Base-by-base conservation (phyloP, 331 rosid genomes). In the Pyrus hybrid region DNA sequence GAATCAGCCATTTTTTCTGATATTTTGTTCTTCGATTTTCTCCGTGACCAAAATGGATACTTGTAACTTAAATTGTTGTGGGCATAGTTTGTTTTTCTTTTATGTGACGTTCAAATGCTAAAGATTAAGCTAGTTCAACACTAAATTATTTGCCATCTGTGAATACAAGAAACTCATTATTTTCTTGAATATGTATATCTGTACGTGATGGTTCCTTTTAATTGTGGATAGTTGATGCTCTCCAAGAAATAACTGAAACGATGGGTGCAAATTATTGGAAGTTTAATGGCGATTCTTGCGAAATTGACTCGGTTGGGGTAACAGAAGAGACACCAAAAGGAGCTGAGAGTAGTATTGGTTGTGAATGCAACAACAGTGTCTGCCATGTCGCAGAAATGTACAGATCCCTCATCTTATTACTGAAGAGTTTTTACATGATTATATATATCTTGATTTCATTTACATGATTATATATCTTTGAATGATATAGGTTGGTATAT, bases 311-410 rank as follows among this genome's bases (percentile, higher is more conserved):
- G 84, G 86, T 82, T 65, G 87, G 88, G 71, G 29, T 84, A 41
- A 69, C 88, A 7, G 58, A 22, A 29, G 78, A 72, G 57, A 21
- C 75, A 30, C 85, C 83, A 0, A 37, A 23, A 43, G 76, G 58
- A 68, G 13, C 88, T 29, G 29, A 72, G 6, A 12, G 41, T 26
- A 68, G 9, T 26, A 61, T 87, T 56, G 41, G 0, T 30, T 87
- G 88, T 65, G 83, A 87, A 17, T 84, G 85, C 72, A 80, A 80
- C 53, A 53, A 16, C 57, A 75, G 72, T 23, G 74, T 63, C 82
- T 91, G 96, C 79, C 98, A 93, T 66, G 91, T 91, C 37, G 77
- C 83, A 81, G 81, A 21, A 78, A 84, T 93, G 96, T 93, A 91
- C 32, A 73, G 71, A 20, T 74, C 30, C 67, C 77, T 74, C 26